Conservation (phyloP, 768 basidiomycete genomes). For the Mycena albidolilacea region DNA sequence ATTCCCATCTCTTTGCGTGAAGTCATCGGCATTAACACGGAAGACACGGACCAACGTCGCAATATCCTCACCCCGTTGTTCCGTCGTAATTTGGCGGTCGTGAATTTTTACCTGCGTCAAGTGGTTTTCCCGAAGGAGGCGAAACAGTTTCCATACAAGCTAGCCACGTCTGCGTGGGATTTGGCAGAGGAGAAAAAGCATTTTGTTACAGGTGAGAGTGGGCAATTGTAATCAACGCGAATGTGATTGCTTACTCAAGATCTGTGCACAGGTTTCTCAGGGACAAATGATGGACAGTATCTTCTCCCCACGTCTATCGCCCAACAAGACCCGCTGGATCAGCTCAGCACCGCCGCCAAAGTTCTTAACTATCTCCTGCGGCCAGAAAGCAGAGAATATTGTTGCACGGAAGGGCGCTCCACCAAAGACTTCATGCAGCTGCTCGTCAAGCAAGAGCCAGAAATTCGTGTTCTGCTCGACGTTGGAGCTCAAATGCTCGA, state of each 20-base stretch:
- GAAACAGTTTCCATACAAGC: conserved; percentile 62
- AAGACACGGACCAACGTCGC: conserved; percentile 53
- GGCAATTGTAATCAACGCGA: background rate
- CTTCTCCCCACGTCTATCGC: conserved; percentile 53
- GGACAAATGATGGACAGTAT: conserved; percentile 65
- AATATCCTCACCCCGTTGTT: conserved; percentile 52
- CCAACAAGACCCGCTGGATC: conserved; percentile 54
- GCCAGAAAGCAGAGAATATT: conserved; percentile 56
- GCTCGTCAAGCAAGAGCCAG: conserved; percentile 52
- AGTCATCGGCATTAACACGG: conserved; percentile 57
- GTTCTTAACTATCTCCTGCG: conserved; percentile 56
- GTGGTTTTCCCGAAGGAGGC: conserved; percentile 67
- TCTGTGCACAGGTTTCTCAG: conserved; percentile 63
- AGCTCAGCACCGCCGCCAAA: conserved; percentile 63
- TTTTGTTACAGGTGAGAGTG: conserved; percentile 16
- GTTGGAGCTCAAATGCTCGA: conserved; percentile 73
- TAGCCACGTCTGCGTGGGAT: conserved; percentile 68
- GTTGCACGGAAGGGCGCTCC: conserved; percentile 43
- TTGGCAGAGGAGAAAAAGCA: conserved; percentile 47
- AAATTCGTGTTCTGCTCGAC: conserved; percentile 65
- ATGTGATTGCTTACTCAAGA: background rate
- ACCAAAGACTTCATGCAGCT: conserved; percentile 47
- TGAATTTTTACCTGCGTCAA: conserved; percentile 63
- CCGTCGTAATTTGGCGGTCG: conserved; percentile 50
- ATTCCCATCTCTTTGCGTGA: conserved; percentile 51